Conservation (phyloP, 2,329 filamentous ascomycete species). For the Monosporascus sp. region DNA sequence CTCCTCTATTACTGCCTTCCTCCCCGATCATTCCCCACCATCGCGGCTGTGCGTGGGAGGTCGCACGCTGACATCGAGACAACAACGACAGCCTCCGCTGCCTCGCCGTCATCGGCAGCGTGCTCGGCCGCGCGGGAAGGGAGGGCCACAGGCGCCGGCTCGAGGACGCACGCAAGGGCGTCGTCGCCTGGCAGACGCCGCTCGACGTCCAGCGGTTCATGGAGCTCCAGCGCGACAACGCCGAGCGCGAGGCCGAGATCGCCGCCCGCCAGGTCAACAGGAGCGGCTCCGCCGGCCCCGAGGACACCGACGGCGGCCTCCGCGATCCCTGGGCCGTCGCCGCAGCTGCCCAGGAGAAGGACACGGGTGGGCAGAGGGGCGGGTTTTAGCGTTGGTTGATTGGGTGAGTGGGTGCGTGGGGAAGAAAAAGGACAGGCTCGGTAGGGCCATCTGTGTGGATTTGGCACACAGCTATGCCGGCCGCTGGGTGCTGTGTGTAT, state of each 20-base stretch:
- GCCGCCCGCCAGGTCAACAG: background rate
- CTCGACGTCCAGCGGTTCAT: conserved; percentile 37
- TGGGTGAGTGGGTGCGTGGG: too few species aligned
- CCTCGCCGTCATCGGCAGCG: conserved; percentile 74
- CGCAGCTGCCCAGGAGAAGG: too few species aligned
- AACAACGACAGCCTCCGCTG: conserved; percentile 61
- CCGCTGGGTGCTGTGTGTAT: too few species aligned
- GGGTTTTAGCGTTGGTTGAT: too few species aligned
- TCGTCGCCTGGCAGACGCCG: conserved; percentile 56
- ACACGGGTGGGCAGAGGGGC: too few species aligned
- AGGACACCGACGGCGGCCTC: too few species aligned
- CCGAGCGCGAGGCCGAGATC: background rate
- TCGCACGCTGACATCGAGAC: conserved; percentile 16
- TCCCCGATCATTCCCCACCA: background rate
- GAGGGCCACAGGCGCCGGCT: conserved; percentile 65
- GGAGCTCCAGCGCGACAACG: conserved; percentile 17
- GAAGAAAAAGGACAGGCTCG: too few species aligned
- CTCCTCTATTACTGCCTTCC: background rate
- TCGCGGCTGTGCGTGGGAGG: background rate
- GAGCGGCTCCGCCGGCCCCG: too few species aligned
- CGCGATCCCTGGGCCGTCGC: too few species aligned
- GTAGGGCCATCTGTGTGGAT: too few species aligned
- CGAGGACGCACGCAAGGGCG: conserved; percentile 54
- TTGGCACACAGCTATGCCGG: too few species aligned
- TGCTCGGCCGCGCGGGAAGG: conserved; percentile 79